phyloP scores from a whole-genome alignment of 257 asterid species.

The Penstemon newberryi region DNA sequence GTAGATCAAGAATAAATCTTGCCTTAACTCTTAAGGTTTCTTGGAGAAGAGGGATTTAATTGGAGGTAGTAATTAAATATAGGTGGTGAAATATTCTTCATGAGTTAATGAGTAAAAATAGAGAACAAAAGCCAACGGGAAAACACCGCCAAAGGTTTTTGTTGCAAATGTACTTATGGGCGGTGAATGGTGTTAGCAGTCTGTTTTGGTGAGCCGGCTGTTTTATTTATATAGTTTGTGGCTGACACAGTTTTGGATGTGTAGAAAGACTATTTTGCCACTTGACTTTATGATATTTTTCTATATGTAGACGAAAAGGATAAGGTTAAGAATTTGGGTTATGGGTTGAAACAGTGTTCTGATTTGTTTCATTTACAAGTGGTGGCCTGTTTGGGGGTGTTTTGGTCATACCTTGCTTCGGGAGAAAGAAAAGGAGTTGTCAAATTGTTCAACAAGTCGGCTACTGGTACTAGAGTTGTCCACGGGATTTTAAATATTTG shows the following conservation, averaged over 20 bases:
- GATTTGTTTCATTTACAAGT: too few species aligned
- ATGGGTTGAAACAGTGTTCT: too few species aligned
- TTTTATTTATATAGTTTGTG: slow-evolving; percentile 17
- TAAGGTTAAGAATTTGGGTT: too few species aligned
- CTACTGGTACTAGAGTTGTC: too few species aligned
- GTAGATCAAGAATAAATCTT: slow-evolving; percentile 11
- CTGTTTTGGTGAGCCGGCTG: slow-evolving; percentile 32
- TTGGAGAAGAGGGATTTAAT: slow-evolving; percentile 33
- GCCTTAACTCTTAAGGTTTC: slow-evolving; percentile 14
- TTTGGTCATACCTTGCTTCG: too few species aligned
- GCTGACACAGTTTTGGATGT: not conserved
- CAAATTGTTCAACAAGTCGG: too few species aligned
- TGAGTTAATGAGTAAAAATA: not conserved
- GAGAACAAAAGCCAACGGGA: slow-evolving; percentile 29
- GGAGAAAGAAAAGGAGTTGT: too few species aligned
- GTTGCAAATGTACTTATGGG: slow-evolving; percentile 4
- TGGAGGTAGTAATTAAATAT: not conserved
- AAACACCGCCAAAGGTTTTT: slow-evolving; percentile 43
- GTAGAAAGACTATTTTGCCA: slow-evolving; percentile 27
- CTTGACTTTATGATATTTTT: slow-evolving; percentile 15
- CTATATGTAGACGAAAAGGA: too few species aligned
- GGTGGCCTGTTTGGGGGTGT: too few species aligned
- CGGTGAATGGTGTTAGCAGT: slow-evolving; percentile 18
- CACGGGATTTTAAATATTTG: too few species aligned
- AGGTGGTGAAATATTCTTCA: not conserved